Conservation (phyloP, 805 yeast genomes). For the Lachancea meyersii region DNA sequence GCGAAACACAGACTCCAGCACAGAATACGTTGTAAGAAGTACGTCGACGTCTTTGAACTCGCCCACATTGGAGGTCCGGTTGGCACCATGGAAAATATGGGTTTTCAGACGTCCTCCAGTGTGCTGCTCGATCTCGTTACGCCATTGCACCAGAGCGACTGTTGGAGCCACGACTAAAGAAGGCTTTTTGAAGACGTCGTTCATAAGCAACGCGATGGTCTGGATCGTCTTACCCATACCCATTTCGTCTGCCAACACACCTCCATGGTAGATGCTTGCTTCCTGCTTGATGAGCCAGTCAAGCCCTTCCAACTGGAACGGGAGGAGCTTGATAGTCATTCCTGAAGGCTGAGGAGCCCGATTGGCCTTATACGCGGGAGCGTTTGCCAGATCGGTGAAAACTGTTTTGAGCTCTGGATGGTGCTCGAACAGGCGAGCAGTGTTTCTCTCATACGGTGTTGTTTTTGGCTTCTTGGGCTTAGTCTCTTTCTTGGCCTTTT, state of each 20-base stretch:
- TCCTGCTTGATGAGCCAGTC: constrained; percentile 87
- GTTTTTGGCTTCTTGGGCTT: constrained; percentile 43
- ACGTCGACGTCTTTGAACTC: constrained; percentile 60
- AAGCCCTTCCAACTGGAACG: constrained; percentile 91
- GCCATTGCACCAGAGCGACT: constrained; percentile 98
- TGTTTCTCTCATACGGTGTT: constrained; percentile 64
- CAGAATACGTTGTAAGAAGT: constrained; percentile 86
- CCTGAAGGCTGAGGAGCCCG: constrained; percentile 71
- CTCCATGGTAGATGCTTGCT: constrained; percentile 72
- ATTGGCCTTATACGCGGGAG: constrained; percentile 43
- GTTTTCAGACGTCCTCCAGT: constrained; percentile 65
- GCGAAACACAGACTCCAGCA: constrained; percentile 78
- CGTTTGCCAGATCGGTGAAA: constrained; percentile 54
- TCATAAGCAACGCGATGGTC: constrained; percentile 80
- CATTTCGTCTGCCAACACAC: constrained; percentile 97
- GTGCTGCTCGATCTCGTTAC: constrained; percentile 81
- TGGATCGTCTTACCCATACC: constrained; percentile 99
- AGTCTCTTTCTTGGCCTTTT: constrained; percentile 17
- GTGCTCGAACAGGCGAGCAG: constrained; percentile 56
- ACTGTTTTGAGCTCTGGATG: constrained; percentile 77
- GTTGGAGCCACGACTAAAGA: constrained; percentile 94
- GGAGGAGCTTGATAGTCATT: constrained; percentile 66
- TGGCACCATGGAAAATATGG: constrained; percentile 80
- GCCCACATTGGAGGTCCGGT: constrained; percentile 50
- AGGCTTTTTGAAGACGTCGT: constrained; percentile 60